Evolutionary conservation across 805 yeast genomes (phyloP).

Genomic region (Candida succiphila): DNA sequence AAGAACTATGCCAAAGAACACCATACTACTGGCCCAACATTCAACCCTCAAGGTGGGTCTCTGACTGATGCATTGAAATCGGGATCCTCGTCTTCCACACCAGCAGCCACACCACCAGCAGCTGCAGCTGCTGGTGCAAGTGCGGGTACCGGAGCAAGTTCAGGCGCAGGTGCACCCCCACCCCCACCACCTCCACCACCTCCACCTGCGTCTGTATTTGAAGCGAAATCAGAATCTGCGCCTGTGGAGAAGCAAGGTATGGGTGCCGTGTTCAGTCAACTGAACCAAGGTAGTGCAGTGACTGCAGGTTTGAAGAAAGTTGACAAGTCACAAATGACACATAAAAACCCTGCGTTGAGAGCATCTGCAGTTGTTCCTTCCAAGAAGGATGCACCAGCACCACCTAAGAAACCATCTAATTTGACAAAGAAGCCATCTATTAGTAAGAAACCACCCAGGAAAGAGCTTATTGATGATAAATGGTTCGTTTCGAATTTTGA

Average conservation of each 20-base stretch:
- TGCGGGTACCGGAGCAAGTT: slow-evolving; percentile 21
- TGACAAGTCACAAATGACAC: slow-evolving; percentile 89
- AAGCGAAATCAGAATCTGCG: slow-evolving; percentile 21
- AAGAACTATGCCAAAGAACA: slow-evolving; percentile 64
- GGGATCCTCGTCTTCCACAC: slow-evolving; percentile 10
- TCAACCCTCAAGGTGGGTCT: slow-evolving; percentile 57
- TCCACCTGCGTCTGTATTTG: slow-evolving; percentile 70
- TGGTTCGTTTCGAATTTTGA: slow-evolving; percentile 84
- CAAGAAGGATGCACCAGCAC: slow-evolving; percentile 51
- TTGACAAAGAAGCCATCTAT: slow-evolving; percentile 26
- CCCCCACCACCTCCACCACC: slow-evolving; percentile 89
- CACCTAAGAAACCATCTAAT: slow-evolving; percentile 74
- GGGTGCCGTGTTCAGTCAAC: slow-evolving; percentile 84
- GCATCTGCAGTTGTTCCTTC: slow-evolving; percentile 39
- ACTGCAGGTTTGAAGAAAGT: slow-evolving; percentile 86
- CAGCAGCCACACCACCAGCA: slow-evolving; percentile 16
- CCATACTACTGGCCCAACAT: slow-evolving; percentile 78
- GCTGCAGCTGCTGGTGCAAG: slow-evolving; percentile 30
- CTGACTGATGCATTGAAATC: slow-evolving; percentile 39
- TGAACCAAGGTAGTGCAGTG: slow-evolving; percentile 76
- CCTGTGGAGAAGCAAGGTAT: slow-evolving; percentile 36
- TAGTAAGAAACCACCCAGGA: slow-evolving; percentile 36
- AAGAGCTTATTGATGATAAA: slow-evolving; percentile 74
- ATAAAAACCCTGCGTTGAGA: slow-evolving; percentile 80
- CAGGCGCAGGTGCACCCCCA: slow-evolving; percentile 25